Base-by-base conservation (phyloP, 2,329 filamentous ascomycete species). In the Escovopsis sp. region DNA sequence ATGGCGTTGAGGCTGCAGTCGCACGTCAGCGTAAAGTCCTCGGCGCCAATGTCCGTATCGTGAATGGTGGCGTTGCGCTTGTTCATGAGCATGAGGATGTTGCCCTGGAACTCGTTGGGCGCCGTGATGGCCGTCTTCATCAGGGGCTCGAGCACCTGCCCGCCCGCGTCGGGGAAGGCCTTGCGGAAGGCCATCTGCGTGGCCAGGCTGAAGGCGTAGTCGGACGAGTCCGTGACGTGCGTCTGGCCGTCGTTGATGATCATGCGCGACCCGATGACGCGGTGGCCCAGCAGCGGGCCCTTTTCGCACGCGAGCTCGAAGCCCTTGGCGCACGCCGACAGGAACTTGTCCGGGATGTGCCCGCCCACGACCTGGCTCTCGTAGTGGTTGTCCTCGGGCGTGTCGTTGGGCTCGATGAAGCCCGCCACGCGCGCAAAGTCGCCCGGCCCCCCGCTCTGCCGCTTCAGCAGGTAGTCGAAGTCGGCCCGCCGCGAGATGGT, bases 91-190 rank as follows among this genome's bases (percentile, higher is more conserved):
- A 87, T 88, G 43, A 96, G 85, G 50, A 98, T 83, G 59, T 86
- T 88, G 58, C 91, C 91, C 66, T 98, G 91, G 72, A 96, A 98
- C 70, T 98, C 91, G 56, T 84, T 86, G 38, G 91, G 91, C 1
- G 91, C 88, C 30, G 87, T 94, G 55, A 98, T 87, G 47, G 87
- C 88, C 1, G 87, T 95, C 74, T 95, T 96, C 91, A 98, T 98
- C 43, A 98, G 67, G 5, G 91, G 91, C 65, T 98, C 91, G 33
- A 98, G 77, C 9, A 98, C 80, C 54, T 85, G 76, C 3, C 89
- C 88, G 41, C 79, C 75, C 32, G 82, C 85, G 11, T 84, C 77
- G 46, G 73, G 70, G 68, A 98, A 96, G 15, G 86, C 83, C 67
- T 95, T 94, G 53, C 84, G 80, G 80, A 98, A 98, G 26, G 91